A percentile compares a stretch with the other conserved stretches of the same genome.
Evolutionary conservation across 2,329 filamentous ascomycete species (phyloP).

Genomic region (Aureobasidium lini): DNA sequence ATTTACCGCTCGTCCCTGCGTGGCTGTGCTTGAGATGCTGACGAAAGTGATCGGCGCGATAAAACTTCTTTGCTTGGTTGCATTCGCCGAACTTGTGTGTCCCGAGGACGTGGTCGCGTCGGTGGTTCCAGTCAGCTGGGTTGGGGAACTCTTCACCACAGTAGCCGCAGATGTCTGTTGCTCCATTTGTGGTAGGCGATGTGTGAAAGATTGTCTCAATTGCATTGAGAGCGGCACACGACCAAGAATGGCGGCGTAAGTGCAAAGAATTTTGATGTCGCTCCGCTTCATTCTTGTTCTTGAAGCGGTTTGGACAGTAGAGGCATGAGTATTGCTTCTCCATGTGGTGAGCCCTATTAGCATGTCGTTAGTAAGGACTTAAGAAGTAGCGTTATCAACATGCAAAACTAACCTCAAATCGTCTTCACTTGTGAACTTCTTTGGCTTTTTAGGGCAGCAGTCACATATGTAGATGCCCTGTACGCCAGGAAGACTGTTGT

Average conservation of each 20-base stretch:
- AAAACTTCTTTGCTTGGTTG: conserved; percentile 98
- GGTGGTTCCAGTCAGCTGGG: conserved; percentile 79
- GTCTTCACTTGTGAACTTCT: conserved; percentile 80
- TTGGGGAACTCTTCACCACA: conserved; percentile 90
- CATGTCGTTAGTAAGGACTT: conserved; percentile 18
- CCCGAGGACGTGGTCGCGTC: conserved; percentile 79
- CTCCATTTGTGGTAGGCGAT: conserved; percentile 51
- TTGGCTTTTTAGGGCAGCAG: conserved; percentile 94
- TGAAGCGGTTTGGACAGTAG: conserved; percentile 92
- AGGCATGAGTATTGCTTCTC: conserved; percentile 95
- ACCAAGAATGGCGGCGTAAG: conserved; percentile 90
- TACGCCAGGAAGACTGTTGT: conserved; percentile 43
- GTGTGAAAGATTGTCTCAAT: conserved; percentile 79
- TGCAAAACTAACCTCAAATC: conserved; percentile 67
- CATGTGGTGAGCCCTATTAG: conserved; percentile 68
- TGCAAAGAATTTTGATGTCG: conserved; percentile 94
- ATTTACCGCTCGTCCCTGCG: conserved; percentile 91
- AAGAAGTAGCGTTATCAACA: background rate
- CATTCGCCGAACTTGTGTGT: conserved; percentile 97
- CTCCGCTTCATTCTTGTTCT: conserved; percentile 98
- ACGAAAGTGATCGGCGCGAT: conserved; percentile 91
- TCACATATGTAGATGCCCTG: conserved; percentile 69
- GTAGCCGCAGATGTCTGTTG: conserved; percentile 79
- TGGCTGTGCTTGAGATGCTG: conserved; percentile 98
- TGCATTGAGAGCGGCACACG: conserved; percentile 73